Conservation (phyloP, 2,329 filamentous ascomycete species). For the Colletotrichum gigasporum region DNA sequence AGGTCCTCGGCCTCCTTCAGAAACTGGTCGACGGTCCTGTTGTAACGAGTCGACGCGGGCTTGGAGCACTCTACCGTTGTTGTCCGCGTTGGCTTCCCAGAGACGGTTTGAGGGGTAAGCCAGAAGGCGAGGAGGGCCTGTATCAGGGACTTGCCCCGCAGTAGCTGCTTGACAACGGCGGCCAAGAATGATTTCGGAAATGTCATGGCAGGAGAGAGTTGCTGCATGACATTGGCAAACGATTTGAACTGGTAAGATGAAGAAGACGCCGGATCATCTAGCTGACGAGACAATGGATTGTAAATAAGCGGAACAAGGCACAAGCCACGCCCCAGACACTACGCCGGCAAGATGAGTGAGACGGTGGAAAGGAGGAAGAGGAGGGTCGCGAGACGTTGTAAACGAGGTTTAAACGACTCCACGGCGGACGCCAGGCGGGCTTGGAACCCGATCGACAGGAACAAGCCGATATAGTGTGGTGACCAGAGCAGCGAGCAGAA, state of each 20-base stretch:
- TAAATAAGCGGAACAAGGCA: constrained; percentile 26
- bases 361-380: constrained; percentile 1
- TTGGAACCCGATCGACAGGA: constrained; percentile 22
- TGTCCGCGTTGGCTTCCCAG: constrained; percentile 20
- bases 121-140: constrained; percentile 58
- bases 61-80: constrained; percentile 13
- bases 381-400: constrained; percentile 20
- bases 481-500: constrained; percentile 14
- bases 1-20: constrained; percentile 64
- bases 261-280: constrained; percentile 30
- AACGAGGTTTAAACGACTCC: constrained; percentile 28
- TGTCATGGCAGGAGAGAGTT: constrained; percentile 66
- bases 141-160: constrained; percentile 67
- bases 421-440: constrained; percentile 6
- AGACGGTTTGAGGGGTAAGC: constrained; percentile 15
- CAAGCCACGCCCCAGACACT: constrained; percentile 27
- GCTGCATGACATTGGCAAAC: constrained; percentile 52
- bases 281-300: constrained; percentile 27
- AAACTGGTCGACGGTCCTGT: constrained; percentile 58
- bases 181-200: constrained; percentile 64
- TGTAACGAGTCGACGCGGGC: constrained; percentile 30
- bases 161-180: constrained; percentile 65
- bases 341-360: constrained; percentile 1
- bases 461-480: background rate
- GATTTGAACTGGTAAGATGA: background rate